Evolutionary conservation across 2,329 filamentous ascomycete genomes (phyloP).

Genomic region (Seiridium cupressi): DNA sequence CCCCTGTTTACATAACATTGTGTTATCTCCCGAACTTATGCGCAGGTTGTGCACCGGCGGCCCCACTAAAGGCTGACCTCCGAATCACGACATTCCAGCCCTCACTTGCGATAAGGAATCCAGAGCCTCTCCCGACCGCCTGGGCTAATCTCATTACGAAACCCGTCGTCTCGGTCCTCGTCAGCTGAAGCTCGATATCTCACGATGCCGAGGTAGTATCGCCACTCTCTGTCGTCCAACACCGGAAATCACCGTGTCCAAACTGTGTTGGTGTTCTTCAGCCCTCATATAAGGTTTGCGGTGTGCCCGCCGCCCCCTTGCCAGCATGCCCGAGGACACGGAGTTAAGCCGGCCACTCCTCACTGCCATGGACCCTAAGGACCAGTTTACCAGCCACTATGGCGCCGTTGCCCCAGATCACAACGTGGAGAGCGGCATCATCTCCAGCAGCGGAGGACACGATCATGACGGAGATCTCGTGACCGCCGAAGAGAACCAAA

Average conservation of each 20-base stretch:
- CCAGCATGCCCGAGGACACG: not conserved
- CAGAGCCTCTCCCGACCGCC: not conserved
- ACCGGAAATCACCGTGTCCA: not conserved
- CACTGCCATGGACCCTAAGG: not conserved
- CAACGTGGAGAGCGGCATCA: not conserved
- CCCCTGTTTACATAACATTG: not conserved
- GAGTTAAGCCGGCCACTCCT: constrained; percentile 1
- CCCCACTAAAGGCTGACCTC: not conserved
- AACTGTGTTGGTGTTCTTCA: not conserved
- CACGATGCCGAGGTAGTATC: not conserved
- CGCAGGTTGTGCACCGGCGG: not conserved
- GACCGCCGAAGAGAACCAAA: constrained; percentile 45
- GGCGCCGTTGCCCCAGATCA: not conserved
- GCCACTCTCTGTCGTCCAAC: not conserved
- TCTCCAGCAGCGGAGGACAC: not conserved
- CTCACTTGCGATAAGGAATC: constrained; percentile 2
- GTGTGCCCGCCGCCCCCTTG: not conserved
- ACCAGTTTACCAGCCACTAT: constrained; percentile 1
- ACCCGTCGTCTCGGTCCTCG: not conserved
- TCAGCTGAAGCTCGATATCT: not conserved
- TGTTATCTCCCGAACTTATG: not conserved
- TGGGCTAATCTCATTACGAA: not conserved
- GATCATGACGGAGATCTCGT: constrained; percentile 41
- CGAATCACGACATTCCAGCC: constrained; percentile 1
- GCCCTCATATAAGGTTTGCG: constrained; percentile 1